Evolutionary conservation across 2,329 filamentous ascomycete species (phyloP).

Genomic region (Coniochaeta prunicola): DNA sequence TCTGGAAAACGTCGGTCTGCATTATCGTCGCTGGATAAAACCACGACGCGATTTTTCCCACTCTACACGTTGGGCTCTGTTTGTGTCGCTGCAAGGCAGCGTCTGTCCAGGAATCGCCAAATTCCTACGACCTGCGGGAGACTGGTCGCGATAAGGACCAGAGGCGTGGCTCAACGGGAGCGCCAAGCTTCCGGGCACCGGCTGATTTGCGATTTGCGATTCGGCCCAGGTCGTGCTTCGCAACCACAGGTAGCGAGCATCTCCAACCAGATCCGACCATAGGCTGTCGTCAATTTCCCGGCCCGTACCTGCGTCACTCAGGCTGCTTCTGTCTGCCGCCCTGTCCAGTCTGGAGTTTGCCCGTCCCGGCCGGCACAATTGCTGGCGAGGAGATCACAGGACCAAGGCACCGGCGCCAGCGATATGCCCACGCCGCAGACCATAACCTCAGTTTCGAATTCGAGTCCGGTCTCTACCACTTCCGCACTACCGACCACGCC

Average conservation of each 20-base stretch:
- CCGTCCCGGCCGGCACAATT: slow-evolving; percentile 2
- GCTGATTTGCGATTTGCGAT: slow-evolving; percentile 1
- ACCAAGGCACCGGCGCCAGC: not conserved
- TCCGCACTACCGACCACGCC: slow-evolving; percentile 10
- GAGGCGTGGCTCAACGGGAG: not conserved
- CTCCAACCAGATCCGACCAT: not conserved
- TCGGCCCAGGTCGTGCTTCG: not conserved
- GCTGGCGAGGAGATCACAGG: not conserved
- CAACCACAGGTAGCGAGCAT: not conserved
- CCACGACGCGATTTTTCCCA: not conserved
- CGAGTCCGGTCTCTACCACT: slow-evolving; percentile 6
- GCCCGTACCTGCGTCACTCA: slow-evolving; percentile 1
- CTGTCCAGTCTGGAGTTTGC: not conserved
- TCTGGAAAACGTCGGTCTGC: not conserved
- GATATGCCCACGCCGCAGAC: slow-evolving; percentile 16
- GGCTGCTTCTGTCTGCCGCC: not conserved
- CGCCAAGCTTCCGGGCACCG: not conserved
- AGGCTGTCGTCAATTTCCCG: slow-evolving; percentile 1
- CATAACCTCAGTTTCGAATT: slow-evolving; percentile 12
- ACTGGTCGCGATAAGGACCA: not conserved
- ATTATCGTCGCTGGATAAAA: not conserved
- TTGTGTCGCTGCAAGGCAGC: too few species aligned
- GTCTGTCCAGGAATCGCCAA: not conserved
- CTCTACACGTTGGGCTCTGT: not conserved
- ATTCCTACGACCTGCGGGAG: not conserved